A percentile compares a stretch with the other conserved stretches of the same genome.
Conservation (phyloP, 2,329 filamentous ascomycete species). For the Mycosphaerella sp. region DNA sequence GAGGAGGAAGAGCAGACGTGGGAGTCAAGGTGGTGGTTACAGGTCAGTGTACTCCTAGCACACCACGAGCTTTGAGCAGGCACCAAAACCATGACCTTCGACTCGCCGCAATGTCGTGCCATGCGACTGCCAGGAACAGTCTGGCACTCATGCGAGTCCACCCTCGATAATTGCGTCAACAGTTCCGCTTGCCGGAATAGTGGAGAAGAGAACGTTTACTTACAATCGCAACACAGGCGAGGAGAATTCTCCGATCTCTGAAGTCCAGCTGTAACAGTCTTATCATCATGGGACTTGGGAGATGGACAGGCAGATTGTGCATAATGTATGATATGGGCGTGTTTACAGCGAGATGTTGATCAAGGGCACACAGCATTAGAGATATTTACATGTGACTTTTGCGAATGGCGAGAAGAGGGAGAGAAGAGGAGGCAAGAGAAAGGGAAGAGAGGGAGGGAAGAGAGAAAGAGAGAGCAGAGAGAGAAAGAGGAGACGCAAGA, state of each 20-base stretch:
- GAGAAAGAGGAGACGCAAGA: too few species aligned
- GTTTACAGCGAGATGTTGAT: neutral
- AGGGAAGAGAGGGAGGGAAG: too few species aligned
- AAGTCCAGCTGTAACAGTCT: neutral
- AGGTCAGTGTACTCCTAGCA: slow-evolving; percentile 38
- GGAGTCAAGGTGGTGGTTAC: slow-evolving; percentile 38
- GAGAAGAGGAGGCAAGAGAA: too few species aligned
- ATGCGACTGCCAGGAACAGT: slow-evolving; percentile 4
- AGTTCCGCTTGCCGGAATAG: neutral
- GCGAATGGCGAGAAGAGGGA: too few species aligned
- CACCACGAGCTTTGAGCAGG: slow-evolving; percentile 1
- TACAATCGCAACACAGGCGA: slow-evolving; percentile 17
- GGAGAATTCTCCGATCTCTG: slow-evolving; percentile 18
- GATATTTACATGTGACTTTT: too few species aligned
- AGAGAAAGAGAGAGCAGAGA: too few species aligned
- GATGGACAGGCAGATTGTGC: neutral
- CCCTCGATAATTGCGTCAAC: slow-evolving; percentile 4
- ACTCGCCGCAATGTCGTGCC: neutral
- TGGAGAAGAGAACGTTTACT: slow-evolving; percentile 7
- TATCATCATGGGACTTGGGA: neutral
- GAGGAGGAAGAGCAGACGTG: slow-evolving; percentile 33
- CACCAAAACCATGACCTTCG: neutral
- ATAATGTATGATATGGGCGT: neutral
- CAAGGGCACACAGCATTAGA: neutral
- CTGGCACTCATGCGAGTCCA: slow-evolving; percentile 10